phyloP scores from a whole-genome alignment of 1,139 yeast species.

The Casaregolazyma suthepensis region DNA sequence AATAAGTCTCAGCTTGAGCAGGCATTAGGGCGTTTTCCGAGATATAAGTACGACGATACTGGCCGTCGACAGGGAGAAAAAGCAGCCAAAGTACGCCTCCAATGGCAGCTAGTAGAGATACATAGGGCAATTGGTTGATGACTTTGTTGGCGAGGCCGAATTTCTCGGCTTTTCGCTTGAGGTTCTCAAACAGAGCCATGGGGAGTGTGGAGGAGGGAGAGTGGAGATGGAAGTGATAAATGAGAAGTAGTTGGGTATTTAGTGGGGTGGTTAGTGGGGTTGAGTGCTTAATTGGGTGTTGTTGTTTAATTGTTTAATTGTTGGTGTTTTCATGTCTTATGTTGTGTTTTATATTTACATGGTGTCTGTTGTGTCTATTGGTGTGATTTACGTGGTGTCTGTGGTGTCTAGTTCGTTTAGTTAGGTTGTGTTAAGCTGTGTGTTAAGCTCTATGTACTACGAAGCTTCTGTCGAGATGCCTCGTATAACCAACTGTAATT shows the following conservation, averaged over 20 bases:
- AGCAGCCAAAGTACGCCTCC: conserved; percentile 63
- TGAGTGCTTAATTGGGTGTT: no score
- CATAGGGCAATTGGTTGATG: conserved; percentile 42
- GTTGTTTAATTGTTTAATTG: no score
- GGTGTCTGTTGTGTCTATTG: no score
- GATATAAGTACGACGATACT: conserved; percentile 74
- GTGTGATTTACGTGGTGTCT: no score
- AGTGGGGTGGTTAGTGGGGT: no score
- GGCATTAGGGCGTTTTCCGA: conserved; percentile 97
- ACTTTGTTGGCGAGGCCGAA: conserved; percentile 28
- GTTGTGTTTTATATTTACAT: no score
- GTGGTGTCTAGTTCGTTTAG: no score
- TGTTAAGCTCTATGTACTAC: no score
- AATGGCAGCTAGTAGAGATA: conserved; percentile 57
- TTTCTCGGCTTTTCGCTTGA: conserved; percentile 28
- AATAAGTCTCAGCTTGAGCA: conserved; percentile 87
- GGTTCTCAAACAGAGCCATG: conserved; percentile 36
- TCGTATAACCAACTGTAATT: no score
- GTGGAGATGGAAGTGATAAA: background rate
- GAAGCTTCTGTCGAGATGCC: no score
- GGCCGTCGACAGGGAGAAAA: conserved; percentile 73
- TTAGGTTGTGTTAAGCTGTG: no score
- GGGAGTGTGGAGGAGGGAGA: background rate
- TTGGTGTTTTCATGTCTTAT: no score
- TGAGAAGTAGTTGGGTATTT: background rate